Evolutionary conservation across 2,329 filamentous ascomycete genomes (phyloP), one percentile per base, ranked within the genome.

Genomic region (Emericellopsis cladophorae): DNA sequence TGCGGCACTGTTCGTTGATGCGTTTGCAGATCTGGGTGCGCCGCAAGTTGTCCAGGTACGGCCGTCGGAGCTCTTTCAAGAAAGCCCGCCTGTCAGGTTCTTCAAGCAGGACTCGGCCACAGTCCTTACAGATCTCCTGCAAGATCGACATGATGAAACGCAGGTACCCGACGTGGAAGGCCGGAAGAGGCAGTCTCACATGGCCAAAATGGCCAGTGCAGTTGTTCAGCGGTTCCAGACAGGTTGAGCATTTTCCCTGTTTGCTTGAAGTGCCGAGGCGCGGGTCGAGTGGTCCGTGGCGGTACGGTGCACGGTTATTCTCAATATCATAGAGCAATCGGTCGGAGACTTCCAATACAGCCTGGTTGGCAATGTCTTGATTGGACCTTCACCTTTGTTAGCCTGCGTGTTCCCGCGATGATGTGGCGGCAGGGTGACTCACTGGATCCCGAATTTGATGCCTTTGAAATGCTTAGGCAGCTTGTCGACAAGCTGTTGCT

Each of bases 201-300:
- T 95, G 83, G 37, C 92, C 92, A 55, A 96, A 98, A 61, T 98
- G 92, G 11, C 92, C 92, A 51, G 87, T 92, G 61, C 92, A 98
- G 48, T 82, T 79, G 52, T 87, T 76, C 24, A 96, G 68, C 14
- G 79, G 74, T 54, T 89, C 78, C 37, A 84, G 78, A 57, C 92
- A 98, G 12, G 92, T 96, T 35, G 76, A 68, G 59, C 92, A 98
- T 44, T 68, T 72, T 21, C 77, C 84, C 4, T 67, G 74, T 62
- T 96, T 96, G 57, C 78, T 86, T 14, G 89, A 95, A 4, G 86
- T 92, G 48, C 89, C 89, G 73, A 98, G 76, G 55, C 84, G 84
- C 46, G 76, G 73, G 61, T 98, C 92, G 48, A 96, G 76, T 35
- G 90, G 86, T 36, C 92, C 92, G 68, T 96, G 77, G 44, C 74